Evolutionary conservation across 306 rosid species (phyloP).

Genomic region (Pueraria montana): DNA sequence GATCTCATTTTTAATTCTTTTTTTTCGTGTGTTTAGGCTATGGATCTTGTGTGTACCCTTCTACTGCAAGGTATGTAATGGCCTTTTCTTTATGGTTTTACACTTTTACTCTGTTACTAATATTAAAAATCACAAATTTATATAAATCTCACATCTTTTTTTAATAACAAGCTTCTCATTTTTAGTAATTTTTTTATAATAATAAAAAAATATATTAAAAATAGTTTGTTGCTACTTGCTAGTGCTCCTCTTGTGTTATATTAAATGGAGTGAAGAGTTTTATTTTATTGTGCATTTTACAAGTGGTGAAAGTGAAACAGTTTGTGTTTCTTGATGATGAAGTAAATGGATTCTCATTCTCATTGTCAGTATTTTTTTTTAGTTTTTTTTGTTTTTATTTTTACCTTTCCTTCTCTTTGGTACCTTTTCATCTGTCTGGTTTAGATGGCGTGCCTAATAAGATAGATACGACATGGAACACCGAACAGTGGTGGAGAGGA

Average conservation of each 20-base stretch:
- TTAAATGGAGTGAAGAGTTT: not conserved
- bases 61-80: conserved; percentile 79
- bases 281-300: not conserved
- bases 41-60: conserved; percentile 97
- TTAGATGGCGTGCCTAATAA: conserved; percentile 38
- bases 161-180: no score
- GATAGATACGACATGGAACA: conserved; percentile 10
- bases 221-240: no score
- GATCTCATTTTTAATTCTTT: not conserved
- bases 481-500: not conserved
- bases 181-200: no score
- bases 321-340: conserved; percentile 68
- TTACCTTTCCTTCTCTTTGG: not conserved
- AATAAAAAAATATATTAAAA: no score
- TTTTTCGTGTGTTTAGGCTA: conserved; percentile 64
- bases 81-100: not conserved
- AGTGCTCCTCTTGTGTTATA: no score
- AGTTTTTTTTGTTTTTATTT: no score
- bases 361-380: conserved; percentile 35
- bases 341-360: conserved; percentile 62
- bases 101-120: not conserved
- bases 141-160: no score
- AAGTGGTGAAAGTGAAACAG: conserved; percentile 27
- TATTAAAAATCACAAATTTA: no score
- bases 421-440: conserved; percentile 44